Conservation (phyloP, 2,329 filamentous ascomycete species). For the Diatrype stigma region DNA sequence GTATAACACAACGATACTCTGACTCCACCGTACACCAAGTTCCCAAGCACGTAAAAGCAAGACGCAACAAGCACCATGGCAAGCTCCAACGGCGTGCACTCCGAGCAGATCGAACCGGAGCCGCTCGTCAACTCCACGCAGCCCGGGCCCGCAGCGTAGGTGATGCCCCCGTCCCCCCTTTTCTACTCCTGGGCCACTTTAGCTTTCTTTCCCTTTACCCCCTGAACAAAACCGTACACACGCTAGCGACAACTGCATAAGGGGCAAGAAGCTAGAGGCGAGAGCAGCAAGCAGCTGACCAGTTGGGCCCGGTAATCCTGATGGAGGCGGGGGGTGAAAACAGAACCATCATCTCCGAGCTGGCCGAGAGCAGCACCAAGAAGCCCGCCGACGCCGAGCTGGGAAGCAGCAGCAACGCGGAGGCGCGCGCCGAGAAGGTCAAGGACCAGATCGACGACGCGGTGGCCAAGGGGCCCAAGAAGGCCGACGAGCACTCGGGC, state of each 20-base stretch:
- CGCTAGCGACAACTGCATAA: too few relatives aligned
- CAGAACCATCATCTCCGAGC: slow-evolving; percentile 22
- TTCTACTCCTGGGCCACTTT: too few relatives aligned
- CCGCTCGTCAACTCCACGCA: slow-evolving; percentile 16
- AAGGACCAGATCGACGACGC: slow-evolving; percentile 29
- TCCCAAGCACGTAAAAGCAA: too few relatives aligned
- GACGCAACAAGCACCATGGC: not conserved
- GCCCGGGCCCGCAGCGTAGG: slow-evolving; percentile 18
- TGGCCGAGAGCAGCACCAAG: slow-evolving; percentile 11
- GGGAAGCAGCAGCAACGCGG: slow-evolving; percentile 13
- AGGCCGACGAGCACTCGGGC: slow-evolving; percentile 20
- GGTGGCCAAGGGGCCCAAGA: slow-evolving; percentile 24
- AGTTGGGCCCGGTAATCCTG: too few relatives aligned
- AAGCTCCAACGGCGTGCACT: slow-evolving; percentile 6
- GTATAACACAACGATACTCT: too few relatives aligned
- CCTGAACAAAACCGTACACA: too few relatives aligned
- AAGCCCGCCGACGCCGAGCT: slow-evolving; percentile 12
- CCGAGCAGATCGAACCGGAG: slow-evolving; percentile 15
- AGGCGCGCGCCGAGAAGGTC: slow-evolving; percentile 17
- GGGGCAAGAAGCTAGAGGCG: too few relatives aligned
- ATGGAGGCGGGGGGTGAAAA: too few relatives aligned
- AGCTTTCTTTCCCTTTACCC: too few relatives aligned
- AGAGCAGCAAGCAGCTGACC: too few relatives aligned
- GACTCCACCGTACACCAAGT: too few relatives aligned
- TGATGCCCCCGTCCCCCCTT: too few relatives aligned